phyloP scores from a whole-genome alignment of 2,329 filamentous ascomycete species.

The Fusarium sterilihyphosum region DNA sequence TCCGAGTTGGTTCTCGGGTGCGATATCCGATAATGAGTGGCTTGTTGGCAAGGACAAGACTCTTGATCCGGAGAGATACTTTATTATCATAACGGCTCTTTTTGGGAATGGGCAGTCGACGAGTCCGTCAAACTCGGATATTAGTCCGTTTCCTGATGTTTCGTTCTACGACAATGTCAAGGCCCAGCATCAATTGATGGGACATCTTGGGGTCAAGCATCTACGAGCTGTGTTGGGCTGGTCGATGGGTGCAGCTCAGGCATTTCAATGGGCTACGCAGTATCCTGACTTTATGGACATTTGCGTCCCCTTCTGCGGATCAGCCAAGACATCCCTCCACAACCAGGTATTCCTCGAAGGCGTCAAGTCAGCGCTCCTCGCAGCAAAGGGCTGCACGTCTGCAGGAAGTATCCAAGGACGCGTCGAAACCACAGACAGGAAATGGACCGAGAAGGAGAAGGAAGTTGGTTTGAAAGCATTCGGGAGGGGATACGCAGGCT shows the following conservation, averaged over 20 bases:
- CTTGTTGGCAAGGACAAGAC: constrained; percentile 73
- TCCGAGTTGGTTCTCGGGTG: constrained; percentile 74
- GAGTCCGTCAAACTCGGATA: constrained; percentile 60
- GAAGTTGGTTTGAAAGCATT: constrained; percentile 70
- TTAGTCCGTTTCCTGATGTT: constrained; percentile 54
- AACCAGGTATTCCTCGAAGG: constrained; percentile 67
- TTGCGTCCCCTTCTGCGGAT: constrained; percentile 60
- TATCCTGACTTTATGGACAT: constrained; percentile 59
- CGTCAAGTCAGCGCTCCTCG: constrained; percentile 57
- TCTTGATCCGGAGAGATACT: constrained; percentile 65
- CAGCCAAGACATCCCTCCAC: constrained; percentile 60
- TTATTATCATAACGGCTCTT: constrained; percentile 61
- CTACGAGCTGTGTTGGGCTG: constrained; percentile 62
- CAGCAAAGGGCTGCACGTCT: constrained; percentile 54
- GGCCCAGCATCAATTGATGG: constrained; percentile 57
- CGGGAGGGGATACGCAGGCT: constrained; percentile 80
- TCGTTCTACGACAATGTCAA: constrained; percentile 63
- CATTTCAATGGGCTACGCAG: constrained; percentile 62
- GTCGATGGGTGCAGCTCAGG: constrained; percentile 65
- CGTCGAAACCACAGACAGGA: constrained; percentile 29
- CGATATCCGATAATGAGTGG: constrained; percentile 79
- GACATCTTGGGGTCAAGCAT: constrained; percentile 53
- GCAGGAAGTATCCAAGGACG: constrained; percentile 57
- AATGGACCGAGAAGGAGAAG: constrained; percentile 55
- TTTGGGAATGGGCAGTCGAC: constrained; percentile 64